phyloP scores from a whole-genome alignment of 2,329 filamentous ascomycete species.

The Ceratocystis ficicola region DNA sequence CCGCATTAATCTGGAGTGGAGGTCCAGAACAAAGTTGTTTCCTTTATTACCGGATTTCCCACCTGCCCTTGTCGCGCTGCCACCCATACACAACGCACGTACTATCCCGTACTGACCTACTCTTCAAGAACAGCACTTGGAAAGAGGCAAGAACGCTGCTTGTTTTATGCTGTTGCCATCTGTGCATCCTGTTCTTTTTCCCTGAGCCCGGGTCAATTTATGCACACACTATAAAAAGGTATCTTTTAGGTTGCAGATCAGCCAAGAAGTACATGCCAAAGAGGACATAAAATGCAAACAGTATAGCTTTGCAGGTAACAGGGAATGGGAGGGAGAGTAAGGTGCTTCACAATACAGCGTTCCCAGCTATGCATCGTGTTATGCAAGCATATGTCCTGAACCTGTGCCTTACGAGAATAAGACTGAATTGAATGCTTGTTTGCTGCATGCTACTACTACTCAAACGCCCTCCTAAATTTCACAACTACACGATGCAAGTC shows the following conservation, averaged over 20 bases:
- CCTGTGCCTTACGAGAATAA: not conserved
- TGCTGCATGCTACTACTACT: not conserved
- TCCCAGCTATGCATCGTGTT: not conserved
- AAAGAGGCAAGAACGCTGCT: not conserved
- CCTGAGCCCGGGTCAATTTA: not conserved
- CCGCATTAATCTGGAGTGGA: not conserved
- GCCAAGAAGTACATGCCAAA: conserved; percentile 1
- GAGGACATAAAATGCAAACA: not conserved
- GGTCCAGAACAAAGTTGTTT: conserved; percentile 10
- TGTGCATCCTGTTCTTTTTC: conserved; percentile 1
- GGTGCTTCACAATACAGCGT: not conserved
- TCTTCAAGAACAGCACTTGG: not conserved
- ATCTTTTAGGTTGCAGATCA: conserved; percentile 11
- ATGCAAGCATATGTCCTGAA: not conserved
- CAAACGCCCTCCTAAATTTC: not conserved
- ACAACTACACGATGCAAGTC: not conserved
- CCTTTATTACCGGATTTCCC: not conserved
- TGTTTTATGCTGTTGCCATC: not conserved
- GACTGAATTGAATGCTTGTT: not conserved
- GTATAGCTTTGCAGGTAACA: conserved; percentile 9
- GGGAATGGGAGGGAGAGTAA: not conserved
- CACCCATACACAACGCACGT: not conserved
- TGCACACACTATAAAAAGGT: conserved; percentile 9
- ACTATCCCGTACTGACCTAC: not conserved
- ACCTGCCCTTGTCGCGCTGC: not conserved